Conservation (phyloP, 2,329 filamentous ascomycete genomes). For the Diaporthe humulicola region DNA sequence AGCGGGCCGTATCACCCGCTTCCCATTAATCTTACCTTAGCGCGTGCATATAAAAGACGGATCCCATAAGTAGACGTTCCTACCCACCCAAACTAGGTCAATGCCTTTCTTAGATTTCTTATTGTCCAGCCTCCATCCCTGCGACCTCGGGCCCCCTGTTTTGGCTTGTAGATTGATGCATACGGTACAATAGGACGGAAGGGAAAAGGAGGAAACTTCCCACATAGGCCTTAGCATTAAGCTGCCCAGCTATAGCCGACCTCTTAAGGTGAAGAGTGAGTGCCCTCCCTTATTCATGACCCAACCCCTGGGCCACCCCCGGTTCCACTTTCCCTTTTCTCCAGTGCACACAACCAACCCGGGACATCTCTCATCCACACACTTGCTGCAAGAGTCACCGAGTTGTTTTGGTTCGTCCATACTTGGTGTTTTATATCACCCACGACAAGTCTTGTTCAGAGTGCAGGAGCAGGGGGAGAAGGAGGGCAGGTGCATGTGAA, state of each 20-base stretch:
- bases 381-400: not conserved
- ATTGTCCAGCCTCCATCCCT: slow-evolving; percentile 28
- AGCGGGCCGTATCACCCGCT: slow-evolving; percentile 36
- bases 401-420: not conserved
- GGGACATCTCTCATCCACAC: not conserved
- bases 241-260: slow-evolving; percentile 24
- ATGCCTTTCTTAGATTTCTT: slow-evolving; percentile 11
- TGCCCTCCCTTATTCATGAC: slow-evolving; percentile 18
- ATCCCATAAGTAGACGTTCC: slow-evolving; percentile 33
- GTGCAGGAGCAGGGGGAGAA: not conserved
- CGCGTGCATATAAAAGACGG: slow-evolving; percentile 33
- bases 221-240: slow-evolving; percentile 30
- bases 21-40: slow-evolving; percentile 36
- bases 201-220: slow-evolving; percentile 26
- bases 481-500: not conserved
- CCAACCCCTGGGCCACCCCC: not conserved
- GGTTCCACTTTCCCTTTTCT: slow-evolving; percentile 26
- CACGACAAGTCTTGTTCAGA: not conserved
- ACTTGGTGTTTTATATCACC: not conserved
- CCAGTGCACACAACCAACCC: not conserved
- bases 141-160: slow-evolving; percentile 12
- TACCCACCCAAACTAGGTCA: slow-evolving; percentile 30
- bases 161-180: slow-evolving; percentile 27
- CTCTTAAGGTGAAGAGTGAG: slow-evolving; percentile 11
- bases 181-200: slow-evolving; percentile 5